Percentiles rank a stretch among this genome's conserved stretches.
Evolutionary conservation across 2,329 filamentous ascomycete genomes (phyloP).

Genomic region (Scorias spongiosa): DNA sequence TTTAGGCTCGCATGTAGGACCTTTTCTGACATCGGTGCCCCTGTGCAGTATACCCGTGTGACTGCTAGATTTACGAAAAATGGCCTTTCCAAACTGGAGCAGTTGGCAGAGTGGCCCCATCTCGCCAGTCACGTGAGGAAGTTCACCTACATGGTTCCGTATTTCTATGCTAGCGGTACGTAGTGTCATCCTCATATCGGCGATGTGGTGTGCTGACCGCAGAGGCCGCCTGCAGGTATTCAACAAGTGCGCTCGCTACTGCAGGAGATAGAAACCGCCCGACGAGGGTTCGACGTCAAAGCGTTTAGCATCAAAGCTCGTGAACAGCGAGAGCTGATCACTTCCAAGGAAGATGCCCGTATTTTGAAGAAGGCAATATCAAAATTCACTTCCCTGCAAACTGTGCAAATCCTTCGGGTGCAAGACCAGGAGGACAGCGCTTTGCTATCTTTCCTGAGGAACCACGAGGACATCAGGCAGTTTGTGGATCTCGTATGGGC

Average conservation of each 20-base stretch:
- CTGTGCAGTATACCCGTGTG: constrained; percentile 36
- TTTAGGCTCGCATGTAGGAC: constrained; percentile 35
- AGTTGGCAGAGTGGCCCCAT: constrained; percentile 33
- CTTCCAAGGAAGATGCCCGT: constrained; percentile 34
- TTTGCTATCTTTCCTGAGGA: constrained; percentile 36
- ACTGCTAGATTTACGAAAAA: constrained; percentile 36
- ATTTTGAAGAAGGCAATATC: constrained; percentile 40
- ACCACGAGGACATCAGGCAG: constrained; percentile 28
- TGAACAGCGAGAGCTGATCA: constrained; percentile 37
- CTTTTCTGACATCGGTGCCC: constrained; percentile 35
- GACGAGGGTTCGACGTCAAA: not conserved
- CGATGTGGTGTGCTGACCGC: no score
- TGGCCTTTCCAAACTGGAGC: constrained; percentile 34
- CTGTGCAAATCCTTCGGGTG: constrained; percentile 48
- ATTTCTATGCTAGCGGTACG: constrained; percentile 40
- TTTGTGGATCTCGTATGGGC: constrained; percentile 44
- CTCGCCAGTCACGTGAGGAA: constrained; percentile 41
- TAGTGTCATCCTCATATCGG: constrained; percentile 1
- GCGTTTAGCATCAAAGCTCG: constrained; percentile 23
- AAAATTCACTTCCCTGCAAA: constrained; percentile 45
- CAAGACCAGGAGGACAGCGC: constrained; percentile 43
- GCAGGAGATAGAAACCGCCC: not conserved
- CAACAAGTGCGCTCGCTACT: not conserved
- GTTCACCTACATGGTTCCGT: constrained; percentile 45
- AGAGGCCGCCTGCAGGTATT: not conserved